Conservation (phyloP, 169 alveolate genomes). For the Theileria orientalis region DNA sequence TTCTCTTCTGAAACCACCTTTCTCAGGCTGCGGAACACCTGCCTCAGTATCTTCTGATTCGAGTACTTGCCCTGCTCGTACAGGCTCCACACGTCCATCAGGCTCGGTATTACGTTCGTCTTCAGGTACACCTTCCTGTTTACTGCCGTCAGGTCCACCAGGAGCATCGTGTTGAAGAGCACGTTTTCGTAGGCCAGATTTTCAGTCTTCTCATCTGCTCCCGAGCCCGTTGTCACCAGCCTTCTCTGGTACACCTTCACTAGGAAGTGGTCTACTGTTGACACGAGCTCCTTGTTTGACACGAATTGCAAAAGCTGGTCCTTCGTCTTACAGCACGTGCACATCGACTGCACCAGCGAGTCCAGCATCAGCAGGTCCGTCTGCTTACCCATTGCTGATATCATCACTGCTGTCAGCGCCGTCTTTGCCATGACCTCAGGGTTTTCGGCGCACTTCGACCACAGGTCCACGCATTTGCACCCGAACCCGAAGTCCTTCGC, state of each 20-base stretch:
- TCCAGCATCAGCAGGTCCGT: slow-evolving; percentile 40
- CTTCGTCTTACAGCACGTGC: slow-evolving; percentile 23
- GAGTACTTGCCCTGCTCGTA: slow-evolving; percentile 76
- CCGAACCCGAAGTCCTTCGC: slow-evolving; percentile 74
- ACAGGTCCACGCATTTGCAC: slow-evolving; percentile 67
- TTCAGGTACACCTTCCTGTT: slow-evolving; percentile 78
- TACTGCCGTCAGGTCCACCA: slow-evolving; percentile 79
- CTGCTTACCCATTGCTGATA: slow-evolving; percentile 46
- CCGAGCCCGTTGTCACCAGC: slow-evolving; percentile 25
- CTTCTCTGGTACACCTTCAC: slow-evolving; percentile 30
- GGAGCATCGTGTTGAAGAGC: slow-evolving; percentile 67
- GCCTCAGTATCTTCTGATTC: slow-evolving; percentile 68
- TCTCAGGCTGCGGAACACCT: slow-evolving; percentile 79
- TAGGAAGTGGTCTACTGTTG: slow-evolving; percentile 15
- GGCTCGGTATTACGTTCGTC: slow-evolving; percentile 69
- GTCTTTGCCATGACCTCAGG: slow-evolving; percentile 27
- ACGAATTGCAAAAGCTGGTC: slow-evolving; percentile 30
- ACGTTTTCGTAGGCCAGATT: slow-evolving; percentile 58
- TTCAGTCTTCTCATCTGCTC: slow-evolving; percentile 29
- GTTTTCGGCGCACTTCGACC: slow-evolving; percentile 40
- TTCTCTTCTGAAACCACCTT: slow-evolving; percentile 82
- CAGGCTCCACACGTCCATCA: slow-evolving; percentile 79
- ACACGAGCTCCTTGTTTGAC: slow-evolving; percentile 18
- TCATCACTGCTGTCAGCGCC: slow-evolving; percentile 21
- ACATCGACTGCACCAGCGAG: slow-evolving; percentile 21